These are phyloP conservation scores for Zymoseptoria ardabiliae DNA, from an alignment of 2,329 filamentous ascomycete genomes.

Conservation along the genomic window DNA sequence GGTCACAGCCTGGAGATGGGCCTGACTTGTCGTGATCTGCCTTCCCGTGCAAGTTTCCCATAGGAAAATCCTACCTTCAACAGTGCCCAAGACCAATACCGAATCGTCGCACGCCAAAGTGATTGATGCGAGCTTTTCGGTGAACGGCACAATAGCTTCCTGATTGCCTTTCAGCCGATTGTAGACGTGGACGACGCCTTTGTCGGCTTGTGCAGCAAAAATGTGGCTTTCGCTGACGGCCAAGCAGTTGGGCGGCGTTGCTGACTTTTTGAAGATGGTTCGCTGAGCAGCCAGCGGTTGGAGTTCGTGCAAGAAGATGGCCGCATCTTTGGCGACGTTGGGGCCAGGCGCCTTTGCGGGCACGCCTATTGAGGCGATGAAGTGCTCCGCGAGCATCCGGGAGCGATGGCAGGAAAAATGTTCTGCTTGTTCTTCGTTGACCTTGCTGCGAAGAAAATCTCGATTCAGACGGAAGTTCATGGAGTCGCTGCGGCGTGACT, in stretches of 20 bases:
- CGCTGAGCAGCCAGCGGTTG: slow-evolving; percentile 71
- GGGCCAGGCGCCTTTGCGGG: slow-evolving; percentile 38
- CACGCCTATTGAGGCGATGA: slow-evolving; percentile 42
- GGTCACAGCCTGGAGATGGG: slow-evolving; percentile 74
- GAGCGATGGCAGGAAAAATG: not conserved
- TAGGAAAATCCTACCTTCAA: slow-evolving; percentile 74
- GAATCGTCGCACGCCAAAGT: slow-evolving; percentile 59
- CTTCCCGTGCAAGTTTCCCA: slow-evolving; percentile 85
- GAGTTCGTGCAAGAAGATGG: slow-evolving; percentile 77
- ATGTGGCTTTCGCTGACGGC: slow-evolving; percentile 76
- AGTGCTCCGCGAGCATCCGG: slow-evolving; percentile 45
- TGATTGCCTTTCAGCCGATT: slow-evolving; percentile 75
- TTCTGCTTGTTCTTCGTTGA: not conserved
- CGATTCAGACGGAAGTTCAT: too few species aligned
- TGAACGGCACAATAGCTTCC: slow-evolving; percentile 80
- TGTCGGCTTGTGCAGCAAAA: slow-evolving; percentile 85
- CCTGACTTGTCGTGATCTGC: slow-evolving; percentile 65
- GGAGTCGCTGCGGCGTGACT: too few species aligned
- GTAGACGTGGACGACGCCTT: slow-evolving; percentile 90
- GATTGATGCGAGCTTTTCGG: slow-evolving; percentile 75
- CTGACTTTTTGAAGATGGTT: slow-evolving; percentile 84
- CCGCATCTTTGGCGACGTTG: slow-evolving; percentile 63
- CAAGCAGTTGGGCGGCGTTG: slow-evolving; percentile 68
- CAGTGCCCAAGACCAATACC: slow-evolving; percentile 71
- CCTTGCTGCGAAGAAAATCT: not conserved